These are phyloP conservation scores for Verticillium albo-atrum DNA, from an alignment of 2,329 filamentous ascomycete genomes.

Conservation along the genomic window DNA sequence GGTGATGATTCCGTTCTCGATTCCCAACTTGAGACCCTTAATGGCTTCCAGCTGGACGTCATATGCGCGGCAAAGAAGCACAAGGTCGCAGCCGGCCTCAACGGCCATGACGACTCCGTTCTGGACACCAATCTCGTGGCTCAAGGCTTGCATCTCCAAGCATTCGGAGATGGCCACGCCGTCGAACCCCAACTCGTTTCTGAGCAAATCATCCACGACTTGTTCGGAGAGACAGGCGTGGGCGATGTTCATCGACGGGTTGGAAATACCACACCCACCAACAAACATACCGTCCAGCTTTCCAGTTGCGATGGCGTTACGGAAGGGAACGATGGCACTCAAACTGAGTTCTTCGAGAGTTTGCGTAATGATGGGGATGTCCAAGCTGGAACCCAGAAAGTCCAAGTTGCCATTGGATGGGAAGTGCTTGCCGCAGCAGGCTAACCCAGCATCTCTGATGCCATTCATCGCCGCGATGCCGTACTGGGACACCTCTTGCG, in stretches of 20 bases:
- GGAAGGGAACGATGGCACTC: slow-evolving; percentile 87
- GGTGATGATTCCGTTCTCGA: slow-evolving; percentile 86
- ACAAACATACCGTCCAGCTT: slow-evolving; percentile 90
- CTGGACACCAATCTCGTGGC: slow-evolving; percentile 93
- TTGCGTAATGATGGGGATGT: slow-evolving; percentile 94
- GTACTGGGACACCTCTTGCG: slow-evolving; percentile 90
- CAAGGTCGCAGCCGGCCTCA: slow-evolving; percentile 89
- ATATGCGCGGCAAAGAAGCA: slow-evolving; percentile 83
- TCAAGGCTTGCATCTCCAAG: slow-evolving; percentile 92
- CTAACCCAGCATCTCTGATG: slow-evolving; percentile 85
- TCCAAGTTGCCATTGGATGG: slow-evolving; percentile 94
- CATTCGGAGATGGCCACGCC: slow-evolving; percentile 95
- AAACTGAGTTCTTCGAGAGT: slow-evolving; percentile 87
- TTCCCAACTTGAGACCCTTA: slow-evolving; percentile 79
- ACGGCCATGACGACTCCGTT: slow-evolving; percentile 97
- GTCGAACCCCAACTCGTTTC: slow-evolving; percentile 84
- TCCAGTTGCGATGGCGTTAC: slow-evolving; percentile 81
- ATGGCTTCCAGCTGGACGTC: slow-evolving; percentile 89
- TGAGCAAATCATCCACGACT: slow-evolving; percentile 82
- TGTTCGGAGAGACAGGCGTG: slow-evolving; percentile 92
- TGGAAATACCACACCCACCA: slow-evolving; percentile 88
- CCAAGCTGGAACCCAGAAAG: slow-evolving; percentile 83
- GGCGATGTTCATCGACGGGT: slow-evolving; percentile 88
- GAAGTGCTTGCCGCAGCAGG: slow-evolving; percentile 92
- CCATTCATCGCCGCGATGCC: slow-evolving; percentile 88